phyloP scores from a whole-genome alignment of 2,329 filamentous ascomycete genomes.

The Aspergillus puulaauensis region DNA sequence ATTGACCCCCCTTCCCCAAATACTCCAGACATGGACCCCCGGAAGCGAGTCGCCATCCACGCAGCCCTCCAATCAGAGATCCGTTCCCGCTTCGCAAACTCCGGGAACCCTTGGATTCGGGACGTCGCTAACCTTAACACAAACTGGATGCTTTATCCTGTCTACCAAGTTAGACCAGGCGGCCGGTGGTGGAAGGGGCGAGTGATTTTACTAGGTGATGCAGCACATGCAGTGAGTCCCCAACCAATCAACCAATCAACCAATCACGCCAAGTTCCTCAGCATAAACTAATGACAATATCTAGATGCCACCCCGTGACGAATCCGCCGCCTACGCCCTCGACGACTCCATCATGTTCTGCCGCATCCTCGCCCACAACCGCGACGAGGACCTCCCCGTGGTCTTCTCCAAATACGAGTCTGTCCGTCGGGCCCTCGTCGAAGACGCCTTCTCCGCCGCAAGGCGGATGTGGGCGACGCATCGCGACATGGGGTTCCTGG shows the following conservation, averaged over 20 bases:
- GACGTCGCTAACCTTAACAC: constrained; percentile 30
- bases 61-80: constrained; percentile 34
- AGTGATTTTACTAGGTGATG: constrained; percentile 44
- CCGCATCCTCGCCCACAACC: constrained; percentile 29
- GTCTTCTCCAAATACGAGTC: constrained; percentile 33
- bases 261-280: background rate
- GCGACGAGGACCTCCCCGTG: constrained; percentile 21
- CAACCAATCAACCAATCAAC: background rate
- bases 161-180: constrained; percentile 36
- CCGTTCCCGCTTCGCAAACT: constrained; percentile 29
- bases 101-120: constrained; percentile 31
- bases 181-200: constrained; percentile 37
- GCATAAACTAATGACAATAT: background rate
- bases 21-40: constrained; percentile 18
- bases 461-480: constrained; percentile 13
- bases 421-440: constrained; percentile 33
- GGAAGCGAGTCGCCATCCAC: constrained; percentile 28
- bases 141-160: constrained; percentile 41
- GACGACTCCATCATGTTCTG: constrained; percentile 43
- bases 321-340: constrained; percentile 42
- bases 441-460: constrained; percentile 34
- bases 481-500: constrained; percentile 15
- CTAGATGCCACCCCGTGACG: constrained; percentile 45
- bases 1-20: constrained; percentile 10
- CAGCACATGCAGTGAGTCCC: constrained; percentile 41